phyloP scores from a whole-genome alignment of 441 rosid genomes.

The Daphne laureola region DNA sequence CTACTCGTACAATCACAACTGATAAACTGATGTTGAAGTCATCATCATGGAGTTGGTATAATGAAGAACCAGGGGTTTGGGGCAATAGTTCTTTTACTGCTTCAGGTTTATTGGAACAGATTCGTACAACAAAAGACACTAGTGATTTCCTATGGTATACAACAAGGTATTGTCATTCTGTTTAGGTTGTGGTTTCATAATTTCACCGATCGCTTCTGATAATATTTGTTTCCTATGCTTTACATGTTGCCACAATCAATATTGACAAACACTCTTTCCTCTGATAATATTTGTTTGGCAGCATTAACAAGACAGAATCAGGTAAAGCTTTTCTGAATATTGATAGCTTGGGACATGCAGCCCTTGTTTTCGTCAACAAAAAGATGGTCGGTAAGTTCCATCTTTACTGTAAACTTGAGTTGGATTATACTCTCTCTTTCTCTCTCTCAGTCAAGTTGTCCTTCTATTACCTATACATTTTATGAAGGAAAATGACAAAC shows the following conservation, averaged over 20 bases:
- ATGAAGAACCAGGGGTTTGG: slow-evolving; percentile 45
- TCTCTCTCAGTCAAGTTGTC: too few species aligned
- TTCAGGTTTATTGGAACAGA: slow-evolving; percentile 46
- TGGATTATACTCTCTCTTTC: too few species aligned
- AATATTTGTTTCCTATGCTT: too few species aligned
- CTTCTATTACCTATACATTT: too few species aligned
- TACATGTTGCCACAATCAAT: neutral
- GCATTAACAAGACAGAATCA: slow-evolving; percentile 22
- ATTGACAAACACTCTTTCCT: neutral
- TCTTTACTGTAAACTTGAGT: too few species aligned
- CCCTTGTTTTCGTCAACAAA: slow-evolving; percentile 50
- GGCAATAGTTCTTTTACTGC: slow-evolving; percentile 38
- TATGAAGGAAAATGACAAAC: too few species aligned
- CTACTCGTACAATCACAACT: slow-evolving; percentile 18
- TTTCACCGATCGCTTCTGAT: neutral
- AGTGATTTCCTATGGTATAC: slow-evolving; percentile 70
- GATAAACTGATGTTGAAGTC: slow-evolving; percentile 18
- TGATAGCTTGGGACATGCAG: slow-evolving; percentile 61
- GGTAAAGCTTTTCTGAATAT: slow-evolving; percentile 24
- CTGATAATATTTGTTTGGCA: slow-evolving; percentile 19
- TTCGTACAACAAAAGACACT: slow-evolving; percentile 49
- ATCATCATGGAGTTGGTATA: slow-evolving; percentile 49
- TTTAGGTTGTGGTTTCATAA: neutral
- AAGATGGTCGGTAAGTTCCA: slow-evolving; percentile 29
- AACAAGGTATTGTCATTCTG: slow-evolving; percentile 30